Evolutionary conservation across 169 alveolate genomes (phyloP).

Genomic region (Eimeria zaria): DNA sequence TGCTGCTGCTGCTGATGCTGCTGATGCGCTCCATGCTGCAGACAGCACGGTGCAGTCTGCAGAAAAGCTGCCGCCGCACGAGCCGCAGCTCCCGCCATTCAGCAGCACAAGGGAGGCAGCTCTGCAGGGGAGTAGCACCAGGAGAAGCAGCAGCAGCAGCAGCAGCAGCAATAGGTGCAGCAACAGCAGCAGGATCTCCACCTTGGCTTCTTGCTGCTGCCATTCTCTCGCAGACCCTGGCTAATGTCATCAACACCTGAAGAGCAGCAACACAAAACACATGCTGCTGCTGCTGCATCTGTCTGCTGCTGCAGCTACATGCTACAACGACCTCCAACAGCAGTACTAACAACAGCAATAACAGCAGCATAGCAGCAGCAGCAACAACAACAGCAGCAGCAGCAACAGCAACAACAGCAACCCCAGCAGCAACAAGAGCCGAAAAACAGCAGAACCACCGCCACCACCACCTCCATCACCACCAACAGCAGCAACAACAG

Average conservation of each 20-base stretch:
- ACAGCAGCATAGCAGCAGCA: background rate
- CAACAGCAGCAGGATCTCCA: background rate
- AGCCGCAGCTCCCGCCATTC: slow-evolving; percentile 54
- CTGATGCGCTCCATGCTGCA: background rate
- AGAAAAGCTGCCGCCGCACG: slow-evolving; percentile 39
- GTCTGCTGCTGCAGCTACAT: background rate
- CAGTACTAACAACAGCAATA: too few relatives aligned
- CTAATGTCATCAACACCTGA: slow-evolving; percentile 22
- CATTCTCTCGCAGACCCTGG: slow-evolving; percentile 12
- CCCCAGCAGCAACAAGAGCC: too few relatives aligned
- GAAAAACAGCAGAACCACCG: too few relatives aligned
- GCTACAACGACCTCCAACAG: background rate
- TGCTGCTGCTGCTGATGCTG: background rate
- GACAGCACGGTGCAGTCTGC: slow-evolving; percentile 23
- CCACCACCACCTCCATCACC: too few relatives aligned
- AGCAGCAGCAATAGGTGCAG: slow-evolving; percentile 17
- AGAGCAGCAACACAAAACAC: background rate
- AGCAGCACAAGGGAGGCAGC: slow-evolving; percentile 4
- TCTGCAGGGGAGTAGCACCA: slow-evolving; percentile 28
- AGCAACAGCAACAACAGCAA: too few relatives aligned
- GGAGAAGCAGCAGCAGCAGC: slow-evolving; percentile 25
- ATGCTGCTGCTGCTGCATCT: slow-evolving; percentile 10
- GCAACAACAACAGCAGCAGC: too few relatives aligned
- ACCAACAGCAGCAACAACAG: too few relatives aligned
- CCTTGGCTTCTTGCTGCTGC: slow-evolving; percentile 7